Base-by-base conservation (phyloP, 768 basidiomycete species). In the Podaxis carcinomalis region DNA sequence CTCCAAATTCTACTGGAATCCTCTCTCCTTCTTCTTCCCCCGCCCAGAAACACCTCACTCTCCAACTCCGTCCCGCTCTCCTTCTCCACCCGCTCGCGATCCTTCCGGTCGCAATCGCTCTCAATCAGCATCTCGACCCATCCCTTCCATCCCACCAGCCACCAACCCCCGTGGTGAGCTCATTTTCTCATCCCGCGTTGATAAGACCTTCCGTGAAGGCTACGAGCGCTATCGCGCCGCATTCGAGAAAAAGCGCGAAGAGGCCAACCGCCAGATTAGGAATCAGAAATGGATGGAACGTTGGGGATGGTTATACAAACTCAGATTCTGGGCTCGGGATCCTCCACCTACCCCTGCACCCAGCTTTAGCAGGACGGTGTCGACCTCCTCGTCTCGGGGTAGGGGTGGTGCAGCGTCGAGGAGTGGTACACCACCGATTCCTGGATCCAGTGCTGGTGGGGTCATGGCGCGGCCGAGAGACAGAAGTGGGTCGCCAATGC, bases 81-180 rank as follows among this genome's bases (percentile, higher is more conserved):
- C 75, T 39, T 69, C 79, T 7, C 68, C 82, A 16, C 67, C 75
- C 32, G 68, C 78, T 10, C 68, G 76, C 49, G 73, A 75, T 51
- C 69, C 74, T 47, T 69, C 75, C 10, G 72, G 70, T 16, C 69
- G 71, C 47, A 58, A 75, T 5, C 70, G 77, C n/a, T 70, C 75
- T 2, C 66, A 65, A 3, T 69, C 70, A 36, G 78, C 80, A 5
- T 80, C 84, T 28, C 73, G 82, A 25, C 82, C 82, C 53, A 87
- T 93, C 59, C 78, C 88, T 0, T 85, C 92, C n/a, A 95, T 97
- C 44, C 94, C 95, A 2, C 93, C 94, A 0, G 82, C 93, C 13
- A 78, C 79, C 28, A 97, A 94, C 72, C 95, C 96, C 2, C 88
- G 95, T 13, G 96, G 97, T 53, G 97, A 99, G 70, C 85, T 99